Evolutionary conservation across 192 early-diverging fungal genomes (phyloP), one percentile per base, ranked within the genome.

Genomic region (Funneliformis mosseae): DNA sequence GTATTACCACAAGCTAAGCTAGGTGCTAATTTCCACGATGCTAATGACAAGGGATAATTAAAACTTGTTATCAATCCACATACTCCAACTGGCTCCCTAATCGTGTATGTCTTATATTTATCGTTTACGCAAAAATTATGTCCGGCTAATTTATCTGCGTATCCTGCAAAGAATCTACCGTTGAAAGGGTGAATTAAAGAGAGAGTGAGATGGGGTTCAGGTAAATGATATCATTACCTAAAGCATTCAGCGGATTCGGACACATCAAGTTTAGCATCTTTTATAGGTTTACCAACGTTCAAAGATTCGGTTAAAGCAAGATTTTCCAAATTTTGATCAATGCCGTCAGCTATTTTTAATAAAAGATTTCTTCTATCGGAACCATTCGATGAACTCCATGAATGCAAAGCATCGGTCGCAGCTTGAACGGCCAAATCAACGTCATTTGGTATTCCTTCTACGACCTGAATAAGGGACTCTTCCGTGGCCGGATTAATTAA

Each of bases 11-110:
- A 71, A 41, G 78, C 78, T 70, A 96, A 85, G 66, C 91, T 91
- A 12, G 95, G 94, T 18, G 91, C 96, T n/a, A 97, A 84, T 82
- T 96, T 97, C 92, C 93, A 93, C 28, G 90, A 92, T 23, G 93
- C 82, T 66, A 95, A 89, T 63, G 90, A 87, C 67, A 93, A 64
- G n/a, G 95, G 93, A 48, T 92, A 91, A 79, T 92, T 94, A 86
- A 91, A 94, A 14, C 94, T 93, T 25, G 92, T 94, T 66, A 96
- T 94, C 42, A 92, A 83, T n/a, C 88, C 95, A 79, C 89, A 91
- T 23, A 95, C 91, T 68, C 95, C 95, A 41, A 90, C 83, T 5
- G 93, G 91, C 81, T 92, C 87, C 16, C 86, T 82, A 48, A 91
- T 83, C 4, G 88, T 90, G 64, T 88, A 93, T 16, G 39, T 5